These are phyloP conservation scores for Tremella fuciformis DNA, from an alignment of 768 basidiomycete species.

Conservation along the genomic window DNA sequence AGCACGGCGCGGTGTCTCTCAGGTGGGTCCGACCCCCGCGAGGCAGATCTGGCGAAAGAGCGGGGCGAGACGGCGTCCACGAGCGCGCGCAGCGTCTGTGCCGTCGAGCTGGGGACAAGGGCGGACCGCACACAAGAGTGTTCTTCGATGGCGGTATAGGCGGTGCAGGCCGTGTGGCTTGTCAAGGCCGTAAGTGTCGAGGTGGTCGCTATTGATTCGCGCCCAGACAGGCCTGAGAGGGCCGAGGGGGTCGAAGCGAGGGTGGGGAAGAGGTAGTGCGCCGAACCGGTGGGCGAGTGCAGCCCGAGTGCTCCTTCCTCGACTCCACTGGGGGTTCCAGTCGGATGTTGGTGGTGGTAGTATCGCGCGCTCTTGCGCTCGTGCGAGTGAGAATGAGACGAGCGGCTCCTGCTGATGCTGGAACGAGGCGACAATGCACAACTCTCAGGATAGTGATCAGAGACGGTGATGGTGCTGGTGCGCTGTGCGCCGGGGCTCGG, in stretches of 20 bases:
- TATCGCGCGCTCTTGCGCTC: too few species aligned
- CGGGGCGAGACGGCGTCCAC: neutral
- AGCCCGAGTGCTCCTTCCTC: too few species aligned
- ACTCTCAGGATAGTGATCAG: neutral
- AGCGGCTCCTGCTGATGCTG: too few species aligned
- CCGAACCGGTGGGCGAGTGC: neutral
- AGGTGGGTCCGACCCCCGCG: constrained; percentile 17
- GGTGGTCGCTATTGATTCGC: too few species aligned
- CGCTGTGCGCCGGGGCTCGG: constrained; percentile 1
- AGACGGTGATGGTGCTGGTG: neutral
- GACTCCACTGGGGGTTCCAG: too few species aligned
- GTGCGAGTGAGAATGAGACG: too few species aligned
- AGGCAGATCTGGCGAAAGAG: neutral
- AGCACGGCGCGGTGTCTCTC: constrained; percentile 22
- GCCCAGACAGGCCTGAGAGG: neutral
- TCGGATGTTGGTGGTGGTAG: too few species aligned
- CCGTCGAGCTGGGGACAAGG: neutral
- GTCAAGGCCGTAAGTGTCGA: neutral
- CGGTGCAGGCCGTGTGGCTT: too few species aligned
- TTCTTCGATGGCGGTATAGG: too few species aligned
- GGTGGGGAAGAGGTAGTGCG: constrained; percentile 3
- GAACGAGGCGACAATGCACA: neutral
- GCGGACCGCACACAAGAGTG: neutral
- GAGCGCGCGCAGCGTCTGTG: neutral
- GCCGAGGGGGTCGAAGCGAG: neutral